phyloP scores from a whole-genome alignment of 1,284 basidiomycete species.

The Xerocomus cyaneibrunnescens region DNA sequence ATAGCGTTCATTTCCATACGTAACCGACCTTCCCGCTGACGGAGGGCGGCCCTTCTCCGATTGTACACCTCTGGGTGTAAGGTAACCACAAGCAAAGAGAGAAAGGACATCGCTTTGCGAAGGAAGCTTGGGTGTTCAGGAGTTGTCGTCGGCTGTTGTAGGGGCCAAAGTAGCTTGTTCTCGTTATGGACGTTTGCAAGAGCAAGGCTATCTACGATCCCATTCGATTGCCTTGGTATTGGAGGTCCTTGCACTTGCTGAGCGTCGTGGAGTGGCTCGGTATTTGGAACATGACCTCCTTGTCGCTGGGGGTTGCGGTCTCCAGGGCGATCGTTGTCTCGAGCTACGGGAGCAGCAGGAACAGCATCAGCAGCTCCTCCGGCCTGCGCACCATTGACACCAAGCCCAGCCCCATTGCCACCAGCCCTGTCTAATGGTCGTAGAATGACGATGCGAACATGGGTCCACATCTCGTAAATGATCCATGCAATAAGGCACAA shows the following conservation, averaged over 20 bases:
- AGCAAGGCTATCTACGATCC: slow-evolving; percentile 53
- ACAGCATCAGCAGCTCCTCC: slow-evolving; percentile 15
- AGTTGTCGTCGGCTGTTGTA: slow-evolving; percentile 36
- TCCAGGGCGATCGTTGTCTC: slow-evolving; percentile 14
- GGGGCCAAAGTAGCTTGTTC: slow-evolving; percentile 47
- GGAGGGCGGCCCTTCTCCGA: slow-evolving; percentile 56
- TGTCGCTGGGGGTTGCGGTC: slow-evolving; percentile 18
- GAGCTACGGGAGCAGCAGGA: slow-evolving; percentile 20
- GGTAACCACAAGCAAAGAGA: slow-evolving; percentile 58
- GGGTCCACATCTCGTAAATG: slow-evolving; percentile 73
- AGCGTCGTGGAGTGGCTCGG: slow-evolving; percentile 14
- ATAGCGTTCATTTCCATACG: slow-evolving; percentile 63
- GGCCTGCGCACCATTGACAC: slow-evolving; percentile 22
- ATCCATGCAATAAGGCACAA: slow-evolving; percentile 68
- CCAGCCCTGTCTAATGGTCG: slow-evolving; percentile 39
- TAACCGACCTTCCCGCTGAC: slow-evolving; percentile 63
- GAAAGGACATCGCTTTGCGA: slow-evolving; percentile 55
- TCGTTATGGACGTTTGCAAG: slow-evolving; percentile 58
- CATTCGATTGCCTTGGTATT: slow-evolving; percentile 32
- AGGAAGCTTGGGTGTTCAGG: slow-evolving; percentile 42
- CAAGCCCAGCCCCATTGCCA: slow-evolving; percentile 19
- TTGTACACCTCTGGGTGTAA: slow-evolving; percentile 77
- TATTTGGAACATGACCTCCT: slow-evolving; percentile 17
- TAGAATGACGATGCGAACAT: slow-evolving; percentile 55
- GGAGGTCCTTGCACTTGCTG: slow-evolving; percentile 28